Evolutionary conservation across 768 basidiomycete genomes (phyloP), one percentile per base, ranked within the genome.

Genomic region (Tubosaeta brunneosetosa): DNA sequence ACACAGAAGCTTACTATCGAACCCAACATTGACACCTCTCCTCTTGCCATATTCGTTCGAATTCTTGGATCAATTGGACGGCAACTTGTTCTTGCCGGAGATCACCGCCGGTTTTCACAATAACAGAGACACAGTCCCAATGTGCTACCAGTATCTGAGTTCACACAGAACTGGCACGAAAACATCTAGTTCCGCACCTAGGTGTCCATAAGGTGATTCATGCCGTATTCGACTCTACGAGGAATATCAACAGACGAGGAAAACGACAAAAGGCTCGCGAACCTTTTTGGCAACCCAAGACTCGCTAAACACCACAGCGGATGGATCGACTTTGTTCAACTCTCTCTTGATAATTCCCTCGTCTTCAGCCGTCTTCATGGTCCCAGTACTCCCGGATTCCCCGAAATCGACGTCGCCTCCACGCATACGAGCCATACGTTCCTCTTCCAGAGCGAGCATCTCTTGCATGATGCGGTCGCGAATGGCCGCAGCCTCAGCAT

Each of bases 51-150:
- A 99, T 97, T 53, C 80, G 76, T 62, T 90, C 87, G 63, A 99
- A 97, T 62, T 94, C 88, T 56, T 81, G 87, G 50, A 99, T 93
- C 11, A 99, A 81, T 61, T 97, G 93, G 6, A 95, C 91, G 4
- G 97, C 97, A 22, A 99, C 78, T 69, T 99, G 97, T 66, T 99
- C 97, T 72, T 99, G 97, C 41, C 97, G 83, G 49, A 99, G 69
- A 68, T 99, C 97, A 32, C 88, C 94, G 3, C 95, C 95, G 6
- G 94, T 98, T 73, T 99, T 99, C 66, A 99, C 94, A 54, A 99
- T 99, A 37, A 97, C 93, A 8, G 94, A 95, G 41, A 97, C 81
- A 60, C 94, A 94, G 66, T 95, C 86, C 86, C 86, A 90, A 57
- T 77, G 85, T 22, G 81, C 86, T 88, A 61, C 43, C 48, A 50